Evolutionary conservation across 1,139 yeast species (phyloP).

Genomic region (Petasospora fabianii): DNA sequence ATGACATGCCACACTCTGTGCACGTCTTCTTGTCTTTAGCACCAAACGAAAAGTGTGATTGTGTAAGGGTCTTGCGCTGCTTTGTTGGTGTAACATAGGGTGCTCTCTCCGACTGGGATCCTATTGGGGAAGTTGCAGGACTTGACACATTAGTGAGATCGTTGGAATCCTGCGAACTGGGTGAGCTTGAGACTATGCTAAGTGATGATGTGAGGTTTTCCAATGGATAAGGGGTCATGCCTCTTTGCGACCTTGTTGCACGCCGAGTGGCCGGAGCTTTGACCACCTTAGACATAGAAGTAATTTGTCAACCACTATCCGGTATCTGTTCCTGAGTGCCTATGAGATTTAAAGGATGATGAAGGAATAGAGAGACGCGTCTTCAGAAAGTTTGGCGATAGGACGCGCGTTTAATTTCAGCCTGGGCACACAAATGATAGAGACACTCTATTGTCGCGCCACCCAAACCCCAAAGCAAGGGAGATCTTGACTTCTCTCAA

Average conservation of each 20-base stretch:
- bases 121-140: slow-evolving; percentile 7
- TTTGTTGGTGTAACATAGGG: slow-evolving; percentile 2
- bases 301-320: no score
- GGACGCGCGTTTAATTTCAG: no score
- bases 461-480: neutral
- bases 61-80: neutral
- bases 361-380: neutral
- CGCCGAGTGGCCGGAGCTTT: no score
- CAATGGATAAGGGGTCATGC: neutral
- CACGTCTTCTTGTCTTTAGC: slow-evolving; percentile 38
- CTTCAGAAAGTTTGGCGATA: neutral
- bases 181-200: neutral
- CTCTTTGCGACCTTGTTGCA: no score
- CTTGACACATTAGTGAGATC: slow-evolving; percentile 2
- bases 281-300: no score
- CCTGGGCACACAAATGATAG: no score
- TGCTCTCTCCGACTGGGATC: neutral
- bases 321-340: no score
- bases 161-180: neutral
- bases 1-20: slow-evolving; percentile 58
- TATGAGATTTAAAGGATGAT: neutral
- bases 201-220: neutral
- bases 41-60: slow-evolving; percentile 14
- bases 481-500: neutral
- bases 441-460: neutral